phyloP scores from a whole-genome alignment of 495 filamentous ascomycete species.

The Penicillium canescens region DNA sequence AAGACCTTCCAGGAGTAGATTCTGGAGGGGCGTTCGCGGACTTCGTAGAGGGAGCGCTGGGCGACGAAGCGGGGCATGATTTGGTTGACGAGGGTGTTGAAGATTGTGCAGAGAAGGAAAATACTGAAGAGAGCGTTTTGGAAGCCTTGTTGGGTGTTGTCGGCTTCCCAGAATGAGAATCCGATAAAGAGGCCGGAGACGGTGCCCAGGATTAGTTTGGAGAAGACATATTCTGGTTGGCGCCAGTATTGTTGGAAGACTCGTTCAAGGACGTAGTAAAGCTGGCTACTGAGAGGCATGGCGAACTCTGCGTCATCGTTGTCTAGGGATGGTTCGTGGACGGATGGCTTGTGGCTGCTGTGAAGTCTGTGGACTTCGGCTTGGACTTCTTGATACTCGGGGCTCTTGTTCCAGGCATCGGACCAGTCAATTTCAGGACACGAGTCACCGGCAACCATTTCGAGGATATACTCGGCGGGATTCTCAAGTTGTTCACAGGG shows the following conservation, averaged over 20 bases:
- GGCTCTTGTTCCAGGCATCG: constrained; percentile 68
- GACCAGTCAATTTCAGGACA: constrained; percentile 81
- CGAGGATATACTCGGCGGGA: constrained; percentile 90
- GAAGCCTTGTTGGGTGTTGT: constrained; percentile 70
- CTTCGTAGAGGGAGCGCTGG: constrained; percentile 50
- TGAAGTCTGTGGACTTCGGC: constrained; percentile 66
- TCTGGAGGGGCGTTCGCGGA: constrained; percentile 49
- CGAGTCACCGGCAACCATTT: constrained; percentile 56
- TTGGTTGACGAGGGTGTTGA: constrained; percentile 64
- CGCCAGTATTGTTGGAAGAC: constrained; percentile 54
- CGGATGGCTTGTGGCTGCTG: constrained; percentile 31
- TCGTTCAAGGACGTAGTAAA: constrained; percentile 44
- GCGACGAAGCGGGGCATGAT: constrained; percentile 53
- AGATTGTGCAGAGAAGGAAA: constrained; percentile 76
- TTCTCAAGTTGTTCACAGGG: constrained; percentile 70
- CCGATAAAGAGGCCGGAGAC: constrained; percentile 70
- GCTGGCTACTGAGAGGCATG: constrained; percentile 50
- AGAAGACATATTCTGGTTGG: constrained; percentile 51
- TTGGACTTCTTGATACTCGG: constrained; percentile 63
- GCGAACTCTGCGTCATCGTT: constrained; percentile 42
- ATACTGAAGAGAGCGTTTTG: constrained; percentile 82
- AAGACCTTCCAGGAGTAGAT: constrained; percentile 57
- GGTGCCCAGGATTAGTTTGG: constrained; percentile 52
- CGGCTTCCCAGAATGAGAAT: constrained; percentile 77
- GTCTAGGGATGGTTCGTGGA: constrained; percentile 7